Conservation (phyloP, 495 filamentous ascomycete genomes). For the Hyaloscypha finlandica region DNA sequence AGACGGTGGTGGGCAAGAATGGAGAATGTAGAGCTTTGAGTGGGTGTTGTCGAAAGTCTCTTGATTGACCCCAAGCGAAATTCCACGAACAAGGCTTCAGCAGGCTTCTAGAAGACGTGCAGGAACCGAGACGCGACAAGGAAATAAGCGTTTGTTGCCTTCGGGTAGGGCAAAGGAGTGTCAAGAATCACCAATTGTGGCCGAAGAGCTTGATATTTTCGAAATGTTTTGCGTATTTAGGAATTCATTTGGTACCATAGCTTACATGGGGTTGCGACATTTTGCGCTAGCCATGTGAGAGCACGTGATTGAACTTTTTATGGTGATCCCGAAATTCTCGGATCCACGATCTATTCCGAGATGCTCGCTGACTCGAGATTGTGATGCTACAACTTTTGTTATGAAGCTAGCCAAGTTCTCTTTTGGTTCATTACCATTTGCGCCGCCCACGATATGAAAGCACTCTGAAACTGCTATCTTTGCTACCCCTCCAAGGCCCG, state of each 20-base stretch:
- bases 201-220: constrained; percentile 6
- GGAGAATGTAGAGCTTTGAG: constrained; percentile 5
- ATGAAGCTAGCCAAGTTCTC: constrained; percentile 2
- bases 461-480: constrained; percentile 21
- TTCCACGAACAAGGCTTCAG: constrained; percentile 22
- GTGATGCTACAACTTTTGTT: background rate
- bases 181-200: constrained; percentile 26
- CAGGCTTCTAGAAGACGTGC: constrained; percentile 22
- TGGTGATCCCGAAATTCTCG: background rate
- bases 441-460: constrained; percentile 7
- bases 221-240: constrained; percentile 6
- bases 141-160: constrained; percentile 20
- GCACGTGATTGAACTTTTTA: background rate
- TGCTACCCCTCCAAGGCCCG: constrained; percentile 21
- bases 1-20: constrained; percentile 24
- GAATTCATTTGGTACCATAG: background rate
- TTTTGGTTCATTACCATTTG: constrained; percentile 11
- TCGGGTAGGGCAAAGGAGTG: constrained; percentile 25
- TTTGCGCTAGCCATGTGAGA: constrained; percentile 10
- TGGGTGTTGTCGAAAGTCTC: constrained; percentile 22
- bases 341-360: background rate
- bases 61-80: constrained; percentile 26
- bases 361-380: background rate
- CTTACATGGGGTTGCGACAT: background rate
- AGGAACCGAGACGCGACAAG: constrained; percentile 22